Conservation (phyloP, 768 basidiomycete genomes). For the Tulasnella calospora region DNA sequence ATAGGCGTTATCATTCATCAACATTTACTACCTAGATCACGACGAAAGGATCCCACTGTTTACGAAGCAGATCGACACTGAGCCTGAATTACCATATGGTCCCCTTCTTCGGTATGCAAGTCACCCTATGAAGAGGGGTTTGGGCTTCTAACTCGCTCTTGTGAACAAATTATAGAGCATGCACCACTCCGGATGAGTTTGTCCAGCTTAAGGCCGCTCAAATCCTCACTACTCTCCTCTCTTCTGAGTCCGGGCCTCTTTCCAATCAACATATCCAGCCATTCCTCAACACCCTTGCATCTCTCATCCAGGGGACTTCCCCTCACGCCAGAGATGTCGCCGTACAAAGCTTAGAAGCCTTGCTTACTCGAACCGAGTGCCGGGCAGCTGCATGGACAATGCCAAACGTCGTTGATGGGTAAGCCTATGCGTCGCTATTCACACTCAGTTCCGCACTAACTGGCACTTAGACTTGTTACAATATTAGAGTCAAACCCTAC, state of each 20-base stretch:
- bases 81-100: conserved; percentile 73
- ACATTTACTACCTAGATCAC: conserved; percentile 51
- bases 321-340: conserved; percentile 71
- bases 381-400: conserved; percentile 76
- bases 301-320: conserved; percentile 55
- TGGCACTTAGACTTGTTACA: conserved; percentile 61
- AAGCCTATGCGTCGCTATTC: conserved; percentile 28
- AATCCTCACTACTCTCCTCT: conserved; percentile 74
- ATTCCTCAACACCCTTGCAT: conserved; percentile 56
- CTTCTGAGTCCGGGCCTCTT: conserved; percentile 49
- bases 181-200: conserved; percentile 88
- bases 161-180: conserved; percentile 46
- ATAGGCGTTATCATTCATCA: neutral
- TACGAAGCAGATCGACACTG: conserved; percentile 53
- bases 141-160: neutral
- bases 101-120: conserved; percentile 64
- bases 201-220: conserved; percentile 87
- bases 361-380: conserved; percentile 75
- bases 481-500: conserved; percentile 74
- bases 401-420: conserved; percentile 66
- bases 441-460: neutral
- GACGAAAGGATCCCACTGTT: conserved; percentile 82
- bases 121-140: neutral
- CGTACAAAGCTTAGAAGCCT: conserved; percentile 83
- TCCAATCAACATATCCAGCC: conserved; percentile 52